Evolutionary conservation across 1,284 basidiomycete species (phyloP), one percentile per base, ranked within the genome.

Genomic region (Naganishia liquefaciens): DNA sequence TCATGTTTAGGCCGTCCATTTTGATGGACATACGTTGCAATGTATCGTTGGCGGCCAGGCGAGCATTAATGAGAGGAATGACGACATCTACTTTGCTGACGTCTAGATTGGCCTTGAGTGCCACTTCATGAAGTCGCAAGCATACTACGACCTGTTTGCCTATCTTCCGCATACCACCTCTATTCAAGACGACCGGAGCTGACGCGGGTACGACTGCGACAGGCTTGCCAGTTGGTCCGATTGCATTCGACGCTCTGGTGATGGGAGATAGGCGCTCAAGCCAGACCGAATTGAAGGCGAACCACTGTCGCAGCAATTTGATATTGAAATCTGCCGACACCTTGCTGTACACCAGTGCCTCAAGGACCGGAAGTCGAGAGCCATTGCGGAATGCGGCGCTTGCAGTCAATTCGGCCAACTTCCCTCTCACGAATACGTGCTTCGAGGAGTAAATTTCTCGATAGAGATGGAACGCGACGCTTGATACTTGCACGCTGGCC

Each of bases 281-380:
- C 90, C 90, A 93, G 21, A 93, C 89, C 1, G 90, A 90, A 75
- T 92, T 91, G 82, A 93, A 90, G 75, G 89, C 91, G 30, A 93
- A 81, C 52, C 91, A 85, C 72, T 93, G 91, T 74, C 92, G 90
- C 19, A 93, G 75, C 17, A 91, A 85, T 11, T 89, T 89, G 73
- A 93, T 89, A 21, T 87, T 85, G 39, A 90, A 81, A 5, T 81
- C 84, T 0, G 88, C 89, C 7, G 85, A 81, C 68, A 92, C 84
- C 73, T 90, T 87, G 0, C 89, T 91, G 73, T 89, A 89, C 7
- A 90, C 73, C 4, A 87, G 82, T 23, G 89, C 77, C 0, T 88
- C 89, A 19, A 91, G 40, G 11, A 50, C 47, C 1, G 60, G 47
- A 65, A 67, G 11, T 49, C 47, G 3, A 47, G 51, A 19, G 27